These are phyloP conservation scores for Orbilia oligospora DNA, from an alignment of 2,329 filamentous ascomycete species.

Conservation along the genomic window DNA sequence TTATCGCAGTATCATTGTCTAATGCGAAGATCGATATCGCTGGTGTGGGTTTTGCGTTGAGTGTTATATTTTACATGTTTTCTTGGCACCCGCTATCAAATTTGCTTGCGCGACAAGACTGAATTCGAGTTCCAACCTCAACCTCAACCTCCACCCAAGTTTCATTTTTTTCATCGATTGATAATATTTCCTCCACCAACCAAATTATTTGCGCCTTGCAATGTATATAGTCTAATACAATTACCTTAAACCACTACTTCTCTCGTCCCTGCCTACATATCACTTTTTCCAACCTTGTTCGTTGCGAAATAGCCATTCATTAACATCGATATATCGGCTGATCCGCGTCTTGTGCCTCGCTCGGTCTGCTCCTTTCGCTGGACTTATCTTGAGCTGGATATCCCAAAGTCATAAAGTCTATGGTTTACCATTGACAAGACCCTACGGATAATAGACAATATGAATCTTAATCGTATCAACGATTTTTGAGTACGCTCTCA, in stretches of 20 bases:
- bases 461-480: constrained; percentile 57
- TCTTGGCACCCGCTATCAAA: constrained; percentile 15
- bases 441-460: constrained; percentile 58
- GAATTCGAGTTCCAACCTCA: not conserved
- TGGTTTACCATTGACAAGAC: constrained; percentile 5
- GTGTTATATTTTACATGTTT: constrained; percentile 8
- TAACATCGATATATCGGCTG: too few relatives aligned
- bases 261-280: not conserved
- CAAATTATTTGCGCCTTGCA: not conserved
- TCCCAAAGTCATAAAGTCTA: constrained; percentile 6
- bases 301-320: not conserved
- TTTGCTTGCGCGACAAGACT: constrained; percentile 9
- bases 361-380: constrained; percentile 55
- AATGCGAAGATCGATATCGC: too few relatives aligned
- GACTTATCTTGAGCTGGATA: constrained; percentile 61
- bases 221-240: constrained; percentile 13
- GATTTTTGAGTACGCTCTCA: constrained; percentile 61
- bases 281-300: not conserved
- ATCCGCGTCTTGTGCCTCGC: constrained; percentile 59
- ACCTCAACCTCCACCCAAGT: too few relatives aligned
- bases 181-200: too few relatives aligned
- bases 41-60: constrained; percentile 20
- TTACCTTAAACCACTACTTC: not conserved
- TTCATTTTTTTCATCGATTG: too few relatives aligned
- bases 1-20: too few relatives aligned